Base-by-base conservation (phyloP, 495 filamentous ascomycete genomes). In the Jackrogersella multiformis region DNA sequence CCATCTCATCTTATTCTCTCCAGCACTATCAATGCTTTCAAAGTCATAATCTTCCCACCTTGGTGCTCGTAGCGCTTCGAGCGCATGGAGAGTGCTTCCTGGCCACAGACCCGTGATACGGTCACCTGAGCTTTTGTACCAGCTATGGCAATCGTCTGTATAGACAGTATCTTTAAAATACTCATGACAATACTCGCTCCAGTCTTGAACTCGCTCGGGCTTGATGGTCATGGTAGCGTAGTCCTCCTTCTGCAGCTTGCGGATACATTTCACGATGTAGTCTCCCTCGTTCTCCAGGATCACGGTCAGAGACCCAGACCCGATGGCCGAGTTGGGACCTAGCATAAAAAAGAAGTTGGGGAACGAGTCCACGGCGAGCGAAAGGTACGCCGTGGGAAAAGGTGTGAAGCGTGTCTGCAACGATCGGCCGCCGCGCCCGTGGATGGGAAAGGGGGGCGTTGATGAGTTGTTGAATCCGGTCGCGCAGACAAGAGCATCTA, bases 131-230 rank as follows among this genome's bases (percentile, higher is more conserved):
- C 64, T 61, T 46, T 89, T 88, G 70, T 90, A 90, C 90, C 90
- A 93, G n/a, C 84, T 88, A 15, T 84, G 84, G 73, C 90, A 93
- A 28, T 85, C 80, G 9, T 87, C 86, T 10, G 84, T 80, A 78
- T 87, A 87, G 2, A 90, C 89, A 2, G 88, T 90, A 15, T 80
- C 75, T 49, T 83, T 79, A 66, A 90, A 90, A 71, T 88, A 91
- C n/a, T 79, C 75, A 52, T 86, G 84, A 42, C 84, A 84, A 68
- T 85, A 88, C 13, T 80, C 82, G 30, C 81, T 74, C 68, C 89
- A 91, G 52, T 91, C 88, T 46, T 82, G 78, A 0, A 89, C 79
- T 0, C 88, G 83, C 41, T 82, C 74, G 0, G 88, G 88, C 6
- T 78, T 78, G 26, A 80, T 21, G 13, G 36, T 73, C 34, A 90